Percentiles rank a stretch among this genome's conserved stretches.
Conservation (phyloP, 768 basidiomycete species). For the Lentinula detonsa region DNA sequence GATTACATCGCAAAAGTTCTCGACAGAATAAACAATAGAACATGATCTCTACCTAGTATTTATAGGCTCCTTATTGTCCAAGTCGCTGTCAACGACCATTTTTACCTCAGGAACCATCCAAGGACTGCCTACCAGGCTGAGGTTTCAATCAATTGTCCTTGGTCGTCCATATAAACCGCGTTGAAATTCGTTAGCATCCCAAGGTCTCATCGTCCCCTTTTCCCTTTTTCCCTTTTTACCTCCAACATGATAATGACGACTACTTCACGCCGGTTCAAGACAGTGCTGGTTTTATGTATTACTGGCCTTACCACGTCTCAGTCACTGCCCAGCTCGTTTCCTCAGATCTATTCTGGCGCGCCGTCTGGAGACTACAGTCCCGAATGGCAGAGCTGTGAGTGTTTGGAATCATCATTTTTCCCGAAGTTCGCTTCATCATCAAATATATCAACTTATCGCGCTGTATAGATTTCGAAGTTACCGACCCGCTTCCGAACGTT, state of each 20-base stretch:
- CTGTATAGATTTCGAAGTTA: conserved; percentile 56
- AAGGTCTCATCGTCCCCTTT: not conserved
- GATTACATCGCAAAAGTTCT: not conserved
- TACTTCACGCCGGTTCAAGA: not conserved
- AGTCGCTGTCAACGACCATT: not conserved
- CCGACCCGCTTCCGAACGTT: conserved; percentile 50
- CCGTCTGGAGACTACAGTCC: conserved; percentile 44
- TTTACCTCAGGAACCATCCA: conserved; percentile 1
- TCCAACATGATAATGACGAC: not conserved
- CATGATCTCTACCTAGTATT: not conserved
- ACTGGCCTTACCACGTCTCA: not conserved
- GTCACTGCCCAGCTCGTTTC: conserved; percentile 22
- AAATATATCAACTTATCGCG: not conserved
- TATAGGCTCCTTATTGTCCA: conserved; percentile 2
- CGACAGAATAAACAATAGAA: not conserved
- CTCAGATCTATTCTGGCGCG: conserved; percentile 40
- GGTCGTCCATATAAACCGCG: not conserved
- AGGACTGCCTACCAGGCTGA: not conserved
- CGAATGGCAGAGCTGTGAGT: conserved; percentile 58
- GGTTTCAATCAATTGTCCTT: not conserved
- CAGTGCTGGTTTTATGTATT: not conserved
- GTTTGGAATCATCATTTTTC: not conserved
- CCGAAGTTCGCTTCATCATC: not conserved
- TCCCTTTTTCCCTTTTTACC: not conserved
- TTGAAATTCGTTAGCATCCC: not conserved